Percentiles rank a stretch among this genome's conserved stretches.
Evolutionary conservation across 1,284 basidiomycete species (phyloP).

Genomic region (Cutaneotrichosporon sp.): DNA sequence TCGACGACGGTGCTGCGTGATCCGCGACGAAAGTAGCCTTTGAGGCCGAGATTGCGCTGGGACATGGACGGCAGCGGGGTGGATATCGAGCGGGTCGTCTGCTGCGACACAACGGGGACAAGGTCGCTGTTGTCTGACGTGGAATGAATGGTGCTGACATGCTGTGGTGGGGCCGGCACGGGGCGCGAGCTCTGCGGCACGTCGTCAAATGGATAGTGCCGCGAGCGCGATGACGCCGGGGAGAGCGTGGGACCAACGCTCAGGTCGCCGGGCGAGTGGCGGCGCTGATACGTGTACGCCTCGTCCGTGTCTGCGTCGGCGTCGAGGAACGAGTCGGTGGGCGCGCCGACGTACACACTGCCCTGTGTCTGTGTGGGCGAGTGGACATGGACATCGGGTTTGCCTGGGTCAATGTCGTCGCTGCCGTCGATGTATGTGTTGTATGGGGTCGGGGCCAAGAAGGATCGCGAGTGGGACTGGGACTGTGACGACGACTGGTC

Average conservation of each 20-base stretch:
- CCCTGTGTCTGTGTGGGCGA: not conserved
- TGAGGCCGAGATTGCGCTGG: not conserved
- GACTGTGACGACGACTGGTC: not conserved
- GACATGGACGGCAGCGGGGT: constrained; percentile 5
- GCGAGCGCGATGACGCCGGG: not conserved
- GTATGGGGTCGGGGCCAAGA: constrained; percentile 30
- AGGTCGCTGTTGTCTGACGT: not conserved
- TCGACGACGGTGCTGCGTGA: constrained; percentile 24
- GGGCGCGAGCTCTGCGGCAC: constrained; percentile 33
- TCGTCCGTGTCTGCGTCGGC: not conserved
- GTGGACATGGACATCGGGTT: constrained; percentile 1
- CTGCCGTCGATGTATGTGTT: constrained; percentile 25
- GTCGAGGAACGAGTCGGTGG: not conserved
- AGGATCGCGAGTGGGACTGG: not conserved
- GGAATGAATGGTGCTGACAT: not conserved
- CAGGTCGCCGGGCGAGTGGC: not conserved
- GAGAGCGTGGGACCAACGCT: not conserved
- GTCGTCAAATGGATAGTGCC: not conserved
- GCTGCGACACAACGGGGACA: not conserved
- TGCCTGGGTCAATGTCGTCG: too few relatives aligned
- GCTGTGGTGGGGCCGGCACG: constrained; percentile 31
- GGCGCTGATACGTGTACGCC: too few relatives aligned
- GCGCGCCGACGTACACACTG: constrained; percentile 4
- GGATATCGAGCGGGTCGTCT: constrained; percentile 1
- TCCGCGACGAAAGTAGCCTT: constrained; percentile 2